phyloP scores from a whole-genome alignment of 805 yeast genomes.

The baker's yeast (Saccharomyces cerevisiae) region DNA sequence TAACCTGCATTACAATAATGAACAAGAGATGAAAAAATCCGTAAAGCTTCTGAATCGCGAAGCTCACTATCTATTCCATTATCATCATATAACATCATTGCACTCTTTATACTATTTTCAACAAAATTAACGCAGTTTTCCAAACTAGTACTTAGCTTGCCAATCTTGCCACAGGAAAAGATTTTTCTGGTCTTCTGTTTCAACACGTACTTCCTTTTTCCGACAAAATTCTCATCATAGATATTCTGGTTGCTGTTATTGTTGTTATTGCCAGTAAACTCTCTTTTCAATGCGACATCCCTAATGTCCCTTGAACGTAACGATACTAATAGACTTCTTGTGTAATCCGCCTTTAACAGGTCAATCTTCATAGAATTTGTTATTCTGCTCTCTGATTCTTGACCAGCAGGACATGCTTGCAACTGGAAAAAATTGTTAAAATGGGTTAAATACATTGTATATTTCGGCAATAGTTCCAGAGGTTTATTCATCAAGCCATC shows the following conservation, averaged over 20 bases:
- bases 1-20: not conserved
- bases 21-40: constrained; percentile 11
- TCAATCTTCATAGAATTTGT: constrained; percentile 47
- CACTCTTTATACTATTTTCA: constrained; percentile 16
- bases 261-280: constrained; percentile 1
- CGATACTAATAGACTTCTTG: constrained; percentile 30
- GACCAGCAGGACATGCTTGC: constrained; percentile 47
- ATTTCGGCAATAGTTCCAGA: constrained; percentile 22
- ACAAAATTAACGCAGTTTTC: constrained; percentile 17
- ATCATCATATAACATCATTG: constrained; percentile 18
- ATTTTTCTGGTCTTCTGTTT: constrained; percentile 26
- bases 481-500: constrained; percentile 6
- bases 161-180: constrained; percentile 23
- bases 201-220: constrained; percentile 1
- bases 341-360: constrained; percentile 21
- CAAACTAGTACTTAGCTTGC: constrained; percentile 14
- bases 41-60: constrained; percentile 9
- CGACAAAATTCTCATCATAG: not conserved
- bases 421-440: constrained; percentile 32
- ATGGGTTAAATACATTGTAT: constrained; percentile 22
- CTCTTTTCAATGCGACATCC: constrained; percentile 26
- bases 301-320: constrained; percentile 33
- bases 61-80: constrained; percentile 4
- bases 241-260: constrained; percentile 6
- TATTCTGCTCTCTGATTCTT: constrained; percentile 43